Base-by-base conservation (phyloP, 768 basidiomycete species). In the Termitomyces bulborhizus region DNA sequence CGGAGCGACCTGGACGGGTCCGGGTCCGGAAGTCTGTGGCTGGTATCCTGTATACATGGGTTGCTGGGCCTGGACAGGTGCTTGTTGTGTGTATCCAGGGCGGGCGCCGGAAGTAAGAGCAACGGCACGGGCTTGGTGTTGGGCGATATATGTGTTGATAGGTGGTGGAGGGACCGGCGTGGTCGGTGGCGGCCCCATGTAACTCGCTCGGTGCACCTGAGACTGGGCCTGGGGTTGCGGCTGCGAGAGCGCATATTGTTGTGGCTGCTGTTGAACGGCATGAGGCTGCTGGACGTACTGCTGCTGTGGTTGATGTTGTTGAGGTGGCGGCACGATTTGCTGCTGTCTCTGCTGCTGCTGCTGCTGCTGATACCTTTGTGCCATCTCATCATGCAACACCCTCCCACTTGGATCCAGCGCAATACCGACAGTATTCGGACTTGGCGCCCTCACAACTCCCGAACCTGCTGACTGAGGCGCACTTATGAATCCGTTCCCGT, bases 381-480 rank as follows among this genome's bases (percentile, higher is more conserved):
- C 87, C 83, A 93, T 84, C 40, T 81, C 78, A 68, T 96, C 94
- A 57, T 87, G 83, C 36, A 86, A 73, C 5, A 96, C 94, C 13
- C 85, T 79, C 7, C 93, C 94, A 55, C 75, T 81, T 0, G 86
- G 84, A 59, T 92, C 93, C 3, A 96, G 74, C 2, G 83, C 79
- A 57, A 96, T 95, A 3, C 94, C 93, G 3, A 91, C 77, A n/a
- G 76, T 76, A 55, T 88, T 91, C 31, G 87, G 87, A 55, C 86
- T 90, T 13, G 86, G 76, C n/a, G 85, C 76, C 0, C 87, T 80
- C 40, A 72, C 59, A 63, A 73, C 68, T 1, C 63, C 59, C 44
- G 69, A 64, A 13, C 67, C 57, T 34, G 74, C 68, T n/a, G 53
- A 24, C 15, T 21, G 43, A n/a, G 76, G 76, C 26, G 74, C 63